phyloP scores from a whole-genome alignment of 176 grass and related monocot species.

The Melocanna baccifera region DNA sequence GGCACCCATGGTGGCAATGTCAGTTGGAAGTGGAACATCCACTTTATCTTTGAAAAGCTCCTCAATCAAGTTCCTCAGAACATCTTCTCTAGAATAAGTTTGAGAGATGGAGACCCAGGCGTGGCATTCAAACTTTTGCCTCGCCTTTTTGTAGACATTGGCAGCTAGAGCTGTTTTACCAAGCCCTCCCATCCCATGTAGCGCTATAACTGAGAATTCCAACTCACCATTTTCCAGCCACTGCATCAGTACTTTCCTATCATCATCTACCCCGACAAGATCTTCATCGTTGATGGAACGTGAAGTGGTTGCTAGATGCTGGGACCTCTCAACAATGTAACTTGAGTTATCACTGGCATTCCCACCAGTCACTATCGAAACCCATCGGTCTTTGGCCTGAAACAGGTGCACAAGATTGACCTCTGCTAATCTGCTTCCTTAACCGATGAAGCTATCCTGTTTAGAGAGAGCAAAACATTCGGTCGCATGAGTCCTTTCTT shows the following conservation, averaged over 20 bases:
- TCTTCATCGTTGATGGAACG: conserved; percentile 3
- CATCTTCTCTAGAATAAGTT: neutral
- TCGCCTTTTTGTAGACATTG: neutral
- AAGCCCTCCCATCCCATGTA: conserved; percentile 3
- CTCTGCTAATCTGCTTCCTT: conserved; percentile 29
- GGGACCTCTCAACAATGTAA: too few relatives aligned
- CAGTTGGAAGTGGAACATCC: neutral
- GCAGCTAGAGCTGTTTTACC: conserved; percentile 8
- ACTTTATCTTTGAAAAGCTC: neutral
- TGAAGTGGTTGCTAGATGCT: neutral
- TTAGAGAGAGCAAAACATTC: neutral
- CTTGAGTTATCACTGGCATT: too few relatives aligned
- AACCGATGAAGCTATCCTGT: conserved; percentile 1
- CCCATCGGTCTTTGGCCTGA: too few relatives aligned
- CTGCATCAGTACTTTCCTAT: neutral
- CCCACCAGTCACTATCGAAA: too few relatives aligned
- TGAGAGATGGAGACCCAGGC: neutral
- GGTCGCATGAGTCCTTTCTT: neutral
- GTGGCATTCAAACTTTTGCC: neutral
- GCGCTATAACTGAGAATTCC: neutral
- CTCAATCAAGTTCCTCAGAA: neutral
- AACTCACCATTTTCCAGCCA: neutral
- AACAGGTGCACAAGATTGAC: too few relatives aligned
- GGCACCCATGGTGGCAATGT: neutral
- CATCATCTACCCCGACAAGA: neutral